Percentiles rank a stretch among this genome's conserved stretches.
phyloP scores from a whole-genome alignment of 2,329 filamentous ascomycete species.

The Cryphonectria carpinicola region DNA sequence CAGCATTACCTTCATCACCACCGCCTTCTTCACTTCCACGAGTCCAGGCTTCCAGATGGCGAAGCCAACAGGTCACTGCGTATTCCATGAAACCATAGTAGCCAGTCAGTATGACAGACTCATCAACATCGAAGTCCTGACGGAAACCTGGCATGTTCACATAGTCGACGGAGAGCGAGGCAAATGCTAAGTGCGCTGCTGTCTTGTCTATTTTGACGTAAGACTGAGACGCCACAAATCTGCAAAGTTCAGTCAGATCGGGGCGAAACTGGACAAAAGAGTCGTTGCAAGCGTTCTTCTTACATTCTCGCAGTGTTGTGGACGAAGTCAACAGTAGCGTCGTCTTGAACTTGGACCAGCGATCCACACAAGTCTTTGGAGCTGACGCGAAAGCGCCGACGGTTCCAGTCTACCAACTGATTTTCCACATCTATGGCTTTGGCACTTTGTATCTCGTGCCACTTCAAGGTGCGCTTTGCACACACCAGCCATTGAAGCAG shows the following conservation, averaged over 20 bases:
- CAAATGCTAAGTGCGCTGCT: slow-evolving; percentile 32
- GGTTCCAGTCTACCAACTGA: slow-evolving; percentile 36
- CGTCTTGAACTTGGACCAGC: slow-evolving; percentile 37
- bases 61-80: slow-evolving; percentile 2
- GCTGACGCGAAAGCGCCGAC: slow-evolving; percentile 33
- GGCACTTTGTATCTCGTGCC: slow-evolving; percentile 46
- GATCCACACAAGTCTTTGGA: slow-evolving; percentile 42
- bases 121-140: background rate
- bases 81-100: slow-evolving; percentile 17
- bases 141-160: slow-evolving; percentile 24
- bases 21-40: background rate
- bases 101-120: background rate
- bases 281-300: background rate
- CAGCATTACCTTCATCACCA: background rate
- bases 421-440: slow-evolving; percentile 39
- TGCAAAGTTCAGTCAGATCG: slow-evolving; percentile 1
- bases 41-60: slow-evolving; percentile 9
- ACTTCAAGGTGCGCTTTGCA: slow-evolving; percentile 43
- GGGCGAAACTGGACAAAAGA: background rate
- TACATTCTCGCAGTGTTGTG: slow-evolving; percentile 43
- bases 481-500: slow-evolving; percentile 46
- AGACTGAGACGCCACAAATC: slow-evolving; percentile 17
- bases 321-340: slow-evolving; percentile 40
- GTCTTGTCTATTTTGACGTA: slow-evolving; percentile 17
- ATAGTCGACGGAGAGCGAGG: slow-evolving; percentile 24